Evolutionary conservation across 179 eudicot species (phyloP).

Genomic region (Pouteria campechiana): DNA sequence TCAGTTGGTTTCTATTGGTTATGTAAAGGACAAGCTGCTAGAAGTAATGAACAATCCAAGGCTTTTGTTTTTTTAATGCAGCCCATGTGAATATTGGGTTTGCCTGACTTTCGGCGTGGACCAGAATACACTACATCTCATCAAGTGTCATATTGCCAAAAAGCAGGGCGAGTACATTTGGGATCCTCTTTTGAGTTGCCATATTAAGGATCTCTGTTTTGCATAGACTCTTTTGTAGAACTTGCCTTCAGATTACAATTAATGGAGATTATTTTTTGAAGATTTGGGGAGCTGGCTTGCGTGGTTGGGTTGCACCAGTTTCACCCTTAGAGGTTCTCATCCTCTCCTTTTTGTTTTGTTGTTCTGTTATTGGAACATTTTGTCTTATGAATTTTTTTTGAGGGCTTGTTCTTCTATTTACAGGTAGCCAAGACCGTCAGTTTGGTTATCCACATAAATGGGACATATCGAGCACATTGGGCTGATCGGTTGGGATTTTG

Average conservation of each 20-base stretch:
- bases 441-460: constrained; percentile 72
- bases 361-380: constrained; percentile 1
- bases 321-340: constrained; percentile 73
- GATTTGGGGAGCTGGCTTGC: constrained; percentile 84
- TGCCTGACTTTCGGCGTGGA: too few relatives aligned
- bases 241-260: constrained; percentile 13
- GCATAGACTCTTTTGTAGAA: background rate
- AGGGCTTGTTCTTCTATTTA: constrained; percentile 8
- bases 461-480: constrained; percentile 92
- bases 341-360: too few relatives aligned
- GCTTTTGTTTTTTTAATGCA: too few relatives aligned
- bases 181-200: too few relatives aligned
- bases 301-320: constrained; percentile 79
- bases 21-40: too few relatives aligned
- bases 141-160: too few relatives aligned
- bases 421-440: constrained; percentile 48
- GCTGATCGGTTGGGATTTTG: constrained; percentile 88
- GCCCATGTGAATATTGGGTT: too few relatives aligned
- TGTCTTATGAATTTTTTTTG: constrained; percentile 1
- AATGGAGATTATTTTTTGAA: constrained; percentile 33
- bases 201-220: too few relatives aligned
- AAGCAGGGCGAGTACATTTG: too few relatives aligned
- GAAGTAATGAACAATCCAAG: too few relatives aligned
- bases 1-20: too few relatives aligned
- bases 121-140: too few relatives aligned